Conservation (phyloP, 768 basidiomycete species). For the Glaciozyma martinii region DNA sequence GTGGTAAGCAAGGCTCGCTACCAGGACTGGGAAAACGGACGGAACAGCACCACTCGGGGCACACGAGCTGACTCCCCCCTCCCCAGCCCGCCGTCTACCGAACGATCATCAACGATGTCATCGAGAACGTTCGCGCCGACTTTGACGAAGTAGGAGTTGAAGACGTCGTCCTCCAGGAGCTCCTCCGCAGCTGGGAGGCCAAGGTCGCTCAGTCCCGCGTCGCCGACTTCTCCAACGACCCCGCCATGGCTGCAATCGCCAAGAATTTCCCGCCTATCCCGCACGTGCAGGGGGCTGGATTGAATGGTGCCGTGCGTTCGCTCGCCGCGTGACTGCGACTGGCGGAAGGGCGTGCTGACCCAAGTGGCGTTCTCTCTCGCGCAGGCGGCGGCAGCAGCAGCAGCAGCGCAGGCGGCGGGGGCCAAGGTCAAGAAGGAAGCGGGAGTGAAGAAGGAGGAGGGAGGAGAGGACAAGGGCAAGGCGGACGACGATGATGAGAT, state of each 20-base stretch:
- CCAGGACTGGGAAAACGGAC: too few species aligned
- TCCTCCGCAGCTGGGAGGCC: constrained; percentile 96
- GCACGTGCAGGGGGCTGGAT: not conserved
- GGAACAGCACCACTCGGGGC: too few species aligned
- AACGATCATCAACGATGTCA: constrained; percentile 86
- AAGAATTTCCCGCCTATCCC: constrained; percentile 11
- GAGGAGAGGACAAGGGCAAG: not conserved
- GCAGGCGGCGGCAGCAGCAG: not conserved
- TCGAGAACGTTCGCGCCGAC: constrained; percentile 73
- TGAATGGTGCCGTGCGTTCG: too few species aligned
- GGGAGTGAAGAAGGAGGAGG: constrained; percentile 9
- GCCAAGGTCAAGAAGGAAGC: not conserved
- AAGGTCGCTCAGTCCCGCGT: constrained; percentile 91
- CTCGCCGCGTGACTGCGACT: too few species aligned
- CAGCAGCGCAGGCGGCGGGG: not conserved
- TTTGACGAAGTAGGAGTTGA: constrained; percentile 95
- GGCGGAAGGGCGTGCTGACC: not conserved
- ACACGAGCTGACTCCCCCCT: not conserved
- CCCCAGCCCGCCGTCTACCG: constrained; percentile 54
- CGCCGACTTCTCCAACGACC: constrained; percentile 64
- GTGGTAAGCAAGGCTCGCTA: too few species aligned
- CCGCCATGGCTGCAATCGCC: constrained; percentile 24
- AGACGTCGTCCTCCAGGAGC: constrained; percentile 76
- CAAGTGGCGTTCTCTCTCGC: not conserved
- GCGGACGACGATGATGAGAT: constrained; percentile 60